phyloP scores from a whole-genome alignment of 148 eudicot genomes.

The Rhododendron henanense region DNA sequence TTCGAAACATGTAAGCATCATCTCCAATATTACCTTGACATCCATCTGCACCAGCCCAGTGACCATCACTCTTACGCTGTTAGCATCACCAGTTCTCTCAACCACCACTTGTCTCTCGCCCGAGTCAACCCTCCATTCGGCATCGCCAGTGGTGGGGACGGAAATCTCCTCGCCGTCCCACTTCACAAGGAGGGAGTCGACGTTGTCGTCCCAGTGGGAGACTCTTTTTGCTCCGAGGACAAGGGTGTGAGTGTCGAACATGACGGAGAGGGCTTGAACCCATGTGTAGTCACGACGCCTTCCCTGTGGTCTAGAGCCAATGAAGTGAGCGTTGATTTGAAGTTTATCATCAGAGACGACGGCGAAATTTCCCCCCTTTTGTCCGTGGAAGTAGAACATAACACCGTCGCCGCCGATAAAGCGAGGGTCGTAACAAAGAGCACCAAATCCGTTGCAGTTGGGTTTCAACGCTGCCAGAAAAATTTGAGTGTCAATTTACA shows the following conservation, averaged over 20 bases:
- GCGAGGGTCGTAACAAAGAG: constrained; percentile 43
- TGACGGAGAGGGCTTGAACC: constrained; percentile 43
- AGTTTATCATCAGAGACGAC: constrained; percentile 35
- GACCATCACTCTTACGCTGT: constrained; percentile 29
- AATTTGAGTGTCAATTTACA: not conserved
- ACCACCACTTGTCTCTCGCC: constrained; percentile 25
- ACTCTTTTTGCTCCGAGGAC: constrained; percentile 33
- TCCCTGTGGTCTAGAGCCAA: constrained; percentile 33
- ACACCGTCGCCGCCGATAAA: constrained; percentile 43
- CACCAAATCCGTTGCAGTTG: constrained; percentile 30
- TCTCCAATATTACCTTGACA: constrained; percentile 21
- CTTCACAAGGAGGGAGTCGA: constrained; percentile 29
- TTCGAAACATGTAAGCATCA: not conserved
- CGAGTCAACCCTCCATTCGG: constrained; percentile 32
- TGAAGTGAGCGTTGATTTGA: constrained; percentile 45
- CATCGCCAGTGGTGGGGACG: constrained; percentile 36
- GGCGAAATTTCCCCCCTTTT: constrained; percentile 32
- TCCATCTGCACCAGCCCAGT: constrained; percentile 26
- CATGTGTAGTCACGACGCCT: constrained; percentile 41
- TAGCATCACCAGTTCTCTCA: constrained; percentile 40
- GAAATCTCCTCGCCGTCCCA: constrained; percentile 29
- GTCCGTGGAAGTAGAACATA: constrained; percentile 47
- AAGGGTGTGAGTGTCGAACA: constrained; percentile 38
- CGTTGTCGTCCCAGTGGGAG: constrained; percentile 33
- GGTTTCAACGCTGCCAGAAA: constrained; percentile 29